phyloP scores from a whole-genome alignment of 2,329 filamentous ascomycete genomes.

The Ceratocystis smalleyi region DNA sequence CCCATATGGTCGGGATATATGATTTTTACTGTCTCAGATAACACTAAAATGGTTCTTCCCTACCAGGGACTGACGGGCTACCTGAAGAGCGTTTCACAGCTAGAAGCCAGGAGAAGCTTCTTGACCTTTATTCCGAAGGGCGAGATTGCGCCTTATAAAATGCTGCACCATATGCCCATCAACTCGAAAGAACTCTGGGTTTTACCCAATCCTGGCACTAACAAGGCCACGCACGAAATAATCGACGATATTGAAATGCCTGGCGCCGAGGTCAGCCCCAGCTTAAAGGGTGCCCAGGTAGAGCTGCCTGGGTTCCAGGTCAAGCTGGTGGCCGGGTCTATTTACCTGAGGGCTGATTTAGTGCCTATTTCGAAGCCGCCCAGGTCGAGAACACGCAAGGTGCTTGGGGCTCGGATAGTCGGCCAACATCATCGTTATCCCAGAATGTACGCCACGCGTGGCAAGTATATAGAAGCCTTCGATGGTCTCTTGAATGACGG shows the following conservation, averaged over 20 bases:
- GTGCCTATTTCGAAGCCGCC: slow-evolving; percentile 9
- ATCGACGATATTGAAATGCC: slow-evolving; percentile 21
- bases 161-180: slow-evolving; percentile 22
- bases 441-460: slow-evolving; percentile 19
- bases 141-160: slow-evolving; percentile 12
- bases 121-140: slow-evolving; percentile 24
- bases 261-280: slow-evolving; percentile 13
- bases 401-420: slow-evolving; percentile 28
- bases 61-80: slow-evolving; percentile 27
- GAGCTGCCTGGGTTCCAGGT: slow-evolving; percentile 26
- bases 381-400: slow-evolving; percentile 18
- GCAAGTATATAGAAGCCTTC: slow-evolving; percentile 24
- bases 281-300: slow-evolving; percentile 3
- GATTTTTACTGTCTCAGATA: slow-evolving; percentile 26
- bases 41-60: slow-evolving; percentile 25
- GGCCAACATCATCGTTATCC: slow-evolving; percentile 32
- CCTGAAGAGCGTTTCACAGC: slow-evolving; percentile 24
- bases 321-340: slow-evolving; percentile 27
- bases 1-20: slow-evolving; percentile 32
- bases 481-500: slow-evolving; percentile 34
- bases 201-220: slow-evolving; percentile 8
- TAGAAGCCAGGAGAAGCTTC: slow-evolving; percentile 22
- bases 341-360: slow-evolving; percentile 27
- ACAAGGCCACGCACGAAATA: neutral
- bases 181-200: slow-evolving; percentile 23